Evolutionary conservation across 805 yeast genomes (phyloP), one percentile per base, ranked within the genome.

Genomic region (Wickerhamiella nectarea): DNA sequence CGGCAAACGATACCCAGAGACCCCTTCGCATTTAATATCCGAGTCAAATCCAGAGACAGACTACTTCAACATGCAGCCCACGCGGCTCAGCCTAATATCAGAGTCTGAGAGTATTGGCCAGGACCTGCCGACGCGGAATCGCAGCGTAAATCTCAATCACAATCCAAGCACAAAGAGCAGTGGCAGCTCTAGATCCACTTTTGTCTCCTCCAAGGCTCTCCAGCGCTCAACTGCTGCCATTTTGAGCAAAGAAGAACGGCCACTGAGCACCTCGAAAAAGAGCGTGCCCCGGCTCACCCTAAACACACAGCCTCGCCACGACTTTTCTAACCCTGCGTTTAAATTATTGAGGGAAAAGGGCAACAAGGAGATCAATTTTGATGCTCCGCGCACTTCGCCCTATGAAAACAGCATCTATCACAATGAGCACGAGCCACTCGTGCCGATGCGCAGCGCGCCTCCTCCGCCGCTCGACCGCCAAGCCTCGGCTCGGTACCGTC

Each of bases 331-430:
- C 22, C 42, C 42, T n/a, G 42, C 42, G 4, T 39, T 39, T 31
- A 31, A 31, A n/a, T 7, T 29, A 2, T 10, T 39, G 15, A 36
- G 36, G 10, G 36, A 39, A 12, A 31, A 34, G 22, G 42, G 42
- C 6, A 31, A 20, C 20, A 21, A 29, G 24, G 94, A 81, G 53
- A 83, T 83, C 48, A 86, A 86, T 58, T 84, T 84, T 56, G 91
- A 84, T 53, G 75, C 80, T 52, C 68, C 85, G 41, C 63, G 94
- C 36, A 75, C 74, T 37, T 78, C 94, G 0, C 93, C 94, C 1
- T 81, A 72, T 54, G 75, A 52, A 4, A 15, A 41, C n/a, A 43
- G 35, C 15, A 18, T 6, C 15, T 18, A 31, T 12, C 19, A 31
- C 19, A 31, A 22, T 31, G 36, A 41, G 40, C 40, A 49, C 44